Percentiles rank a stretch among this genome's conserved stretches.
Evolutionary conservation across 139 green algal genomes (phyloP).

Genomic region (Prasinococcaceae sp.): DNA sequence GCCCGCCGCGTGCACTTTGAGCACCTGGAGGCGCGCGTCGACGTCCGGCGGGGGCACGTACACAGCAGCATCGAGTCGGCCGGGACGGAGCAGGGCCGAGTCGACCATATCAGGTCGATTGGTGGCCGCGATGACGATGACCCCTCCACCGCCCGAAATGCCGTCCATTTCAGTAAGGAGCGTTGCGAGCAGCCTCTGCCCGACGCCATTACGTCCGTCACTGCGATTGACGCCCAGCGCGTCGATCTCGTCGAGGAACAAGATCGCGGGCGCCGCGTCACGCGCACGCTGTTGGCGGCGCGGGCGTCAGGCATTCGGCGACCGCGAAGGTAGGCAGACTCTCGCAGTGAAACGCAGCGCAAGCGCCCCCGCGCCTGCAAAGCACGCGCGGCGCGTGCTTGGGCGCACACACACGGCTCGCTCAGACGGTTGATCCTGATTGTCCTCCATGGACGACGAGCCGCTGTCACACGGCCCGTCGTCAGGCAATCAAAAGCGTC

Average conservation of each 20-base stretch:
- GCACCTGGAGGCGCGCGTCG: slow-evolving; percentile 8
- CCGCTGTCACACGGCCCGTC: too few species aligned
- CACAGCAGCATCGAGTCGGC: too few species aligned
- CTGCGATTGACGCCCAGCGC: slow-evolving; percentile 20
- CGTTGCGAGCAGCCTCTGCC: slow-evolving; percentile 15
- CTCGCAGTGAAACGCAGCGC: too few species aligned
- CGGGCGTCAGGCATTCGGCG: too few species aligned
- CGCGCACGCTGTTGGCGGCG: too few species aligned
- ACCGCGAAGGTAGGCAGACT: too few species aligned
- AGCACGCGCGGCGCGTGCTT: too few species aligned
- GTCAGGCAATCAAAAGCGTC: too few species aligned
- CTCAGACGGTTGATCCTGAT: too few species aligned
- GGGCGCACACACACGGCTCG: too few species aligned
- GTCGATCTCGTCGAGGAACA: slow-evolving; percentile 48
- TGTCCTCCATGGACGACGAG: too few species aligned
- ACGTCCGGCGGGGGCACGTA: slow-evolving; percentile 1
- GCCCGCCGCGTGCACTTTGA: slow-evolving; percentile 10
- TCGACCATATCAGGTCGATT: slow-evolving; percentile 59
- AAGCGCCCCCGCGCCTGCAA: too few species aligned
- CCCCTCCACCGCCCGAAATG: slow-evolving; percentile 10
- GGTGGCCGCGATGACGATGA: slow-evolving; percentile 51
- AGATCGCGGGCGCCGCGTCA: slow-evolving; percentile 25
- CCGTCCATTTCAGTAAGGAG: slow-evolving; percentile 25
- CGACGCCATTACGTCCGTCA: background rate
- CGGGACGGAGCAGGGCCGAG: slow-evolving; percentile 45